phyloP scores from a whole-genome alignment of 1,284 basidiomycete species.

The Vanrija sp. region DNA sequence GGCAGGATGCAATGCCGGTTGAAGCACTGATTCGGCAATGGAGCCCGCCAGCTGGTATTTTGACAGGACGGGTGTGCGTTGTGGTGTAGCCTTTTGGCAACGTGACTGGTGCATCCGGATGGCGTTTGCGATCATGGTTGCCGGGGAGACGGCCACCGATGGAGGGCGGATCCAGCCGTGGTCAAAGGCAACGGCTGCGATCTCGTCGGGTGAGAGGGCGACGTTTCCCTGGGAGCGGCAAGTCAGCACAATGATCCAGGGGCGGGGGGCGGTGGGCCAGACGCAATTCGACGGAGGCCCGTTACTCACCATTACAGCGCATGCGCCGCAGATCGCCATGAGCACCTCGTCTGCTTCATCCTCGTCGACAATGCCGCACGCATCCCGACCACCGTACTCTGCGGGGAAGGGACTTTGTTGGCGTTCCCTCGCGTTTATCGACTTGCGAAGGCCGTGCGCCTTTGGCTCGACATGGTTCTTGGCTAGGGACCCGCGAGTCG shows the following conservation, averaged over 20 bases:
- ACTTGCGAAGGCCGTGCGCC: conserved; percentile 38
- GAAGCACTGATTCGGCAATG: conserved; percentile 38
- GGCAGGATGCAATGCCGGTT: conserved; percentile 41
- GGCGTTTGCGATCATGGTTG: conserved; percentile 37
- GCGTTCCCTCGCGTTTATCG: conserved; percentile 29
- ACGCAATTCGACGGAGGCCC: too few species aligned
- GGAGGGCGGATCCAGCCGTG: conserved; percentile 45
- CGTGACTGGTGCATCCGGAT: conserved; percentile 44
- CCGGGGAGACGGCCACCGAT: conserved; percentile 38
- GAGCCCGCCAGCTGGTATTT: conserved; percentile 45
- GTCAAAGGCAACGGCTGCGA: conserved; percentile 36
- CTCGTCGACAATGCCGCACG: conserved; percentile 36
- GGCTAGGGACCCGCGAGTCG: neutral
- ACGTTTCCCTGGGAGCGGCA: conserved; percentile 35
- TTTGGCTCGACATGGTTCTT: conserved; percentile 28
- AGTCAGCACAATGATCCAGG: conserved; percentile 2
- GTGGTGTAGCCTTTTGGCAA: conserved; percentile 24
- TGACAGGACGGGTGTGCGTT: conserved; percentile 32
- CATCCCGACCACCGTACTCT: conserved; percentile 36
- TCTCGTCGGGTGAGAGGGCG: conserved; percentile 42
- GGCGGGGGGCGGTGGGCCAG: neutral
- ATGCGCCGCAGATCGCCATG: conserved; percentile 43
- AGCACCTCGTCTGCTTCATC: conserved; percentile 44
- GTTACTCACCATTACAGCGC: conserved; percentile 35
- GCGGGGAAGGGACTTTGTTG: conserved; percentile 37